Base-by-base conservation (phyloP, 2,329 filamentous ascomycete genomes). In the Trichoderma oligosporum region DNA sequence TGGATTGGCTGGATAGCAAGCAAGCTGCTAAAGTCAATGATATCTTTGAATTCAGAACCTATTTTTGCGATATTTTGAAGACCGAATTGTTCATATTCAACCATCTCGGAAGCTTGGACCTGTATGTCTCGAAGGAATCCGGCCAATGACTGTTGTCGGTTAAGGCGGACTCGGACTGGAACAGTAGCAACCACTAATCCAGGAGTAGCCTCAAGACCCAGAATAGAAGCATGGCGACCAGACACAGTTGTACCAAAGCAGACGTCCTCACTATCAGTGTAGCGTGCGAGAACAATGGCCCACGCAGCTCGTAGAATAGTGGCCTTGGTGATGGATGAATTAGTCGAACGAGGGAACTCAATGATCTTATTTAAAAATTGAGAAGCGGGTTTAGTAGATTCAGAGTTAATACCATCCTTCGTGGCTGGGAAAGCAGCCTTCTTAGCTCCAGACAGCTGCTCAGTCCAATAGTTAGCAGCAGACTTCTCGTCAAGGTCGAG, bases 61-160 rank as follows among this genome's bases (percentile, higher is more conserved):
- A 58, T 14, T 22, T 56, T 57, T 4, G 47, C 36, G 78, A 44
- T 61, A 38, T 69, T 64, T 7, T 66, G 62, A 1, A 71, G 56
- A 12, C 66, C 65, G 16, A 66, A 59, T 20, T 70, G 61, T 47
- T 66, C 69, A 44, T 57, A 62, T 1, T 58, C 56, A 16, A 63
- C 54, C 63, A 65, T 64, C 41, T 68, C 63, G 7, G 60, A 41
- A 8, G 63, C 56, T 55, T 60, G 60, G 12, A 56, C 51, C 58
- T 70, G 67, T 5, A 68, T 47, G n/a, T 49, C 47, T 6, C 33
- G 31, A 2, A 65, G 47, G 29, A 61, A 64, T 14, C 16, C 27
- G 0, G 31, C n/a, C 0, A 57, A 27, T 24, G 53, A 33, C 29
- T 58, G 41, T 41, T 38, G 35, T 3, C 8, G n/a, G 25, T 57